Evolutionary conservation across 2,329 filamentous ascomycete genomes (phyloP).

Genomic region (Mycocentrospora acerina): DNA sequence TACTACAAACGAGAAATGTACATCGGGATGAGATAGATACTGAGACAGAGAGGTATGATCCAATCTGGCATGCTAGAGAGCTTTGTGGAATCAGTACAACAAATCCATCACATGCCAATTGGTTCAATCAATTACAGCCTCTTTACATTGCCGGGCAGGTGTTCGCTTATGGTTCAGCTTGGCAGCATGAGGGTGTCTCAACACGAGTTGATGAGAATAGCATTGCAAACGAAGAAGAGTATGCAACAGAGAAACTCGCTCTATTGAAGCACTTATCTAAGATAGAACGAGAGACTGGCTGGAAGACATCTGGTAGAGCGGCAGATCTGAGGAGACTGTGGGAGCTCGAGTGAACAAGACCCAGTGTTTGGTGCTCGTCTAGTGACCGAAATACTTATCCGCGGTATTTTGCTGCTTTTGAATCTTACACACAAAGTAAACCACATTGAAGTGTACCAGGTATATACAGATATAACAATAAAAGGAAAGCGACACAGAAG

Average conservation of each 20-base stretch:
- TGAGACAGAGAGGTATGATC: not conserved
- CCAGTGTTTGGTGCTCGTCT: too few species aligned
- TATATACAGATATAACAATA: too few species aligned
- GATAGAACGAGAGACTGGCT: constrained; percentile 1
- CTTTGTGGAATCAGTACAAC: constrained; percentile 1
- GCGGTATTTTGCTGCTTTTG: too few species aligned
- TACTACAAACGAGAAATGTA: constrained; percentile 1
- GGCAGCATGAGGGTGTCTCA: not conserved
- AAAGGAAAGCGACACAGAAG: too few species aligned
- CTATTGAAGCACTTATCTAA: not conserved
- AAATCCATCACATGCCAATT: constrained; percentile 1
- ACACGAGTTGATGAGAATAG: too few species aligned
- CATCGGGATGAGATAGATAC: not conserved
- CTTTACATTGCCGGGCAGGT: constrained; percentile 1
- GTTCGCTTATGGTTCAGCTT: not conserved
- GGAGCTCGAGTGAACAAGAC: constrained; percentile 1
- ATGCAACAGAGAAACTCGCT: constrained; percentile 1
- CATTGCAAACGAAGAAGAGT: too few species aligned
- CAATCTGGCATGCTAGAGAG: constrained; percentile 1
- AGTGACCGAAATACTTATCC: too few species aligned
- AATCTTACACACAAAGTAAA: too few species aligned
- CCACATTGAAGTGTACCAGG: too few species aligned
- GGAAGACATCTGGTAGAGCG: not conserved
- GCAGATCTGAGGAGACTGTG: constrained; percentile 1
- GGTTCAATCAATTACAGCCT: constrained; percentile 1